Base-by-base conservation (phyloP, 139 green algal genomes). In the Gonium pectorale region DNA sequence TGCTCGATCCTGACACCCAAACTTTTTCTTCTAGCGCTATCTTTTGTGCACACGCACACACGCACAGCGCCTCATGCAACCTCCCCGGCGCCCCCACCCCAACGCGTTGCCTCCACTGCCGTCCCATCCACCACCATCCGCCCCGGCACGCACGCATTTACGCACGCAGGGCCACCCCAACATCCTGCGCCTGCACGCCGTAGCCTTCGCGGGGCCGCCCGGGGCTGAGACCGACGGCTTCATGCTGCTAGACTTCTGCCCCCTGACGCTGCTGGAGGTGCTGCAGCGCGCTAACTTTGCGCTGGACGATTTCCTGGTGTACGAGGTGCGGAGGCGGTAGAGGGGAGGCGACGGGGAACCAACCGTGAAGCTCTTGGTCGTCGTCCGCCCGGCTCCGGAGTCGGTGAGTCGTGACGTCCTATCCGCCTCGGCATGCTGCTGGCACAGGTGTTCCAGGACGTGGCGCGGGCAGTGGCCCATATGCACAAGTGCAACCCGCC, bases 161-260 rank as follows among this genome's bases (percentile, higher is more conserved):
- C 0, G 22, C 43, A 43, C 43, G 13, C 62, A 70, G 71, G 90
- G 88, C 15, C 89, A 92, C 49, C 90, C 92, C 19, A 88, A 95
- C 88, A 87, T 96, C 43, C 82, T 98, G 67, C 90, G 70, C 0
- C 82, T 98, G 77, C 83, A 91, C 54, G 92, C 91, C 0, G 91
- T 92, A 3, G 92, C 94, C 0, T 94, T 95, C 43, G 84, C 85
- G 22, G 94, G 91, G 1, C 83, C 82, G 3, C 38, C 63, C 27
- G 91, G 90, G 31, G 81, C 59, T 19, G 92, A 95, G 73, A 92
- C 91, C 11, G 94, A 97, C 29, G 94, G 90, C 21, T 96, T 93
- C 72, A 90, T 97, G 87, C 86, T 98, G 52, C 85, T 98, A 22
- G 95, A 98, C 79, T 92, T 93, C 62, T 97, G 94, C 86, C 85